These are phyloP conservation scores for Shiraia sp. DNA, from an alignment of 2,329 filamentous ascomycete genomes.

Conservation along the genomic window DNA sequence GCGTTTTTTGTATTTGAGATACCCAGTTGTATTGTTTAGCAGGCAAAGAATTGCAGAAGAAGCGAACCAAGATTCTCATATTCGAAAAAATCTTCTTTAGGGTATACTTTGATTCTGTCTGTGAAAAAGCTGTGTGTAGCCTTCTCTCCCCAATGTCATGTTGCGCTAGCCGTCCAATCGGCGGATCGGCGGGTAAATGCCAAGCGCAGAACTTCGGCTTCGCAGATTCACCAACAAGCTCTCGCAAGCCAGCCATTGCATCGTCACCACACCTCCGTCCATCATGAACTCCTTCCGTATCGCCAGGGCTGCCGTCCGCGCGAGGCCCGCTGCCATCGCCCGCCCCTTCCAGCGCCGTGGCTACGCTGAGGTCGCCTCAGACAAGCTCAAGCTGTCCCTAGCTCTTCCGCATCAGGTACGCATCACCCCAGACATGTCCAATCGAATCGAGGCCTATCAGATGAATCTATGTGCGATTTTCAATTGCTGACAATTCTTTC, in stretches of 20 bases:
- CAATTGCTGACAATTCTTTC: slow-evolving; percentile 27
- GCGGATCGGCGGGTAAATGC: slow-evolving; percentile 19
- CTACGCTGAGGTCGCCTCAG: slow-evolving; percentile 68
- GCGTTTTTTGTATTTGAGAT: slow-evolving; percentile 37
- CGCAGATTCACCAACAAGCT: slow-evolving; percentile 32
- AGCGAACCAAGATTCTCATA: background rate
- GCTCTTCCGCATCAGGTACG: slow-evolving; percentile 97
- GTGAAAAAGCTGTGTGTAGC: too few relatives aligned
- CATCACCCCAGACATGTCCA: slow-evolving; percentile 15
- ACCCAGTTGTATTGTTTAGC: slow-evolving; percentile 15
- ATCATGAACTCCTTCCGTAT: slow-evolving; percentile 93
- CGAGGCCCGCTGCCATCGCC: slow-evolving; percentile 73
- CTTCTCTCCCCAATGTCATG: background rate
- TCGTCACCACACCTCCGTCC: slow-evolving; percentile 40
- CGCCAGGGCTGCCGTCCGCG: slow-evolving; percentile 86
- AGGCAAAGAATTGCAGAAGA: background rate
- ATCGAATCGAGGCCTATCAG: slow-evolving; percentile 5
- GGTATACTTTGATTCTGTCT: background rate
- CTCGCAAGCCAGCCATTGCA: slow-evolving; percentile 44
- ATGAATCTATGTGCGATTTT: background rate
- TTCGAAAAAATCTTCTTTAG: too few relatives aligned
- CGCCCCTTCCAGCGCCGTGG: slow-evolving; percentile 80
- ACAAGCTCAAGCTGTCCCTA: slow-evolving; percentile 93
- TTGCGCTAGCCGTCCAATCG: slow-evolving; percentile 9
- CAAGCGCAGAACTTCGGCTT: slow-evolving; percentile 34